phyloP scores from a whole-genome alignment of 495 filamentous ascomycete species.

The Podospora appendiculata region DNA sequence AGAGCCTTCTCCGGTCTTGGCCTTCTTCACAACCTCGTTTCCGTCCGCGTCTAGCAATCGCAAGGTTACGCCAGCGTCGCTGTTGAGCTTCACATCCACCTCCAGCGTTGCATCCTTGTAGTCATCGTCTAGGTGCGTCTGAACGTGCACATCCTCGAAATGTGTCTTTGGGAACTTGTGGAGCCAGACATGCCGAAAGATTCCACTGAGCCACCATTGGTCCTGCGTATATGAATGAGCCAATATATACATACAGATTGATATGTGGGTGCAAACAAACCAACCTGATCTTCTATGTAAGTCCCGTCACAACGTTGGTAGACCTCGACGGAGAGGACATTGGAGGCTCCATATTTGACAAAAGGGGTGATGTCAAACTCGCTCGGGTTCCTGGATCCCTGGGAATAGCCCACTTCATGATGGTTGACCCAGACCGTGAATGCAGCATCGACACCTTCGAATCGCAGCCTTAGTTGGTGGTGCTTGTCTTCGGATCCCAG shows the following conservation, averaged over 20 bases:
- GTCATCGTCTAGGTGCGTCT: constrained; percentile 46
- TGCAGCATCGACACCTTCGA: constrained; percentile 64
- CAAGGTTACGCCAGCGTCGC: constrained; percentile 17
- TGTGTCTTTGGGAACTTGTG: constrained; percentile 50
- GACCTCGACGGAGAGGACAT: constrained; percentile 54
- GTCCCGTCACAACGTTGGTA: constrained; percentile 61
- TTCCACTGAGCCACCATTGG: constrained; percentile 54
- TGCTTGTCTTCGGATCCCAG: constrained; percentile 28
- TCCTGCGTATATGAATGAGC: constrained; percentile 20
- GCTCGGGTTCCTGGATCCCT: constrained; percentile 58
- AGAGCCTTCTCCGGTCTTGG: constrained; percentile 4
- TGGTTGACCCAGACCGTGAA: constrained; percentile 64
- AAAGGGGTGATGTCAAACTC: constrained; percentile 57
- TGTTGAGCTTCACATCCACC: constrained; percentile 37
- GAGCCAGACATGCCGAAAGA: constrained; percentile 63
- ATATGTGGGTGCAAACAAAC: neutral
- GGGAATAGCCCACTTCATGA: constrained; percentile 56
- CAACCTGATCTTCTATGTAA: constrained; percentile 60
- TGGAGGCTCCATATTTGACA: constrained; percentile 34
- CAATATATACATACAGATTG: too few relatives aligned
- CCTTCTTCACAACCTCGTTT: constrained; percentile 14
- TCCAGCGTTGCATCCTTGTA: constrained; percentile 49
- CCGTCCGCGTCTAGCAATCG: constrained; percentile 28
- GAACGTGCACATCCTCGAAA: constrained; percentile 53
- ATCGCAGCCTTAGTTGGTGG: constrained; percentile 46